Percentiles rank a stretch among this genome's conserved stretches.
phyloP scores from a whole-genome alignment of 1,284 basidiomycete species.

The Exobasidium rhododendri region DNA sequence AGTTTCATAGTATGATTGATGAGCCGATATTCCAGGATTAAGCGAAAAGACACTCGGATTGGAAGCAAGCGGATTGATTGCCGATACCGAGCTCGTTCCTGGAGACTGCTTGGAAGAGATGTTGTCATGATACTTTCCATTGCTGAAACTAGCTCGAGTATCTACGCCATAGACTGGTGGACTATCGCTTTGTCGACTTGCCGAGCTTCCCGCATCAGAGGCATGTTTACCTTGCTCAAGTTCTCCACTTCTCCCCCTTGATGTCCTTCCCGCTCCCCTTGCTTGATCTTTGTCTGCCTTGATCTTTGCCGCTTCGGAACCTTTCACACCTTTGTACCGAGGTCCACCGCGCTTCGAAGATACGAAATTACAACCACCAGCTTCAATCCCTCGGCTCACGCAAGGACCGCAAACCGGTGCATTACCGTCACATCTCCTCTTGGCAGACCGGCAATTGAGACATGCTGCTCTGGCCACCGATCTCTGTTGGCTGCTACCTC shows the following conservation, averaged over 20 bases:
- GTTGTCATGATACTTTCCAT: neutral
- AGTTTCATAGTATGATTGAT: neutral
- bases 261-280: neutral
- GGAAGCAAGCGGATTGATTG: neutral
- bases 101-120: neutral
- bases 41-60: neutral
- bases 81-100: neutral
- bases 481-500: constrained; percentile 2
- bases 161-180: neutral
- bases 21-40: neutral
- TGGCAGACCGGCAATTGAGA: constrained; percentile 40
- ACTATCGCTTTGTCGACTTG: neutral
- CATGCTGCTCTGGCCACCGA: constrained; percentile 38
- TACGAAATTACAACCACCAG: constrained; percentile 38
- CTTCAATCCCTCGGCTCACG: constrained; percentile 32
- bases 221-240: neutral
- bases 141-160: neutral
- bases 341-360: constrained; percentile 44
- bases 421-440: constrained; percentile 43
- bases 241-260: neutral
- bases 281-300: constrained; percentile 18
- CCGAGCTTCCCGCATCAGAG: neutral
- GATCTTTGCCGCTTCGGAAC: constrained; percentile 31
- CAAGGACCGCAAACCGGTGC: constrained; percentile 42
- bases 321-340: constrained; percentile 42